These are phyloP conservation scores for Erysimum pusillum DNA, from an alignment of 441 rosid genomes.

Conservation along the genomic window DNA sequence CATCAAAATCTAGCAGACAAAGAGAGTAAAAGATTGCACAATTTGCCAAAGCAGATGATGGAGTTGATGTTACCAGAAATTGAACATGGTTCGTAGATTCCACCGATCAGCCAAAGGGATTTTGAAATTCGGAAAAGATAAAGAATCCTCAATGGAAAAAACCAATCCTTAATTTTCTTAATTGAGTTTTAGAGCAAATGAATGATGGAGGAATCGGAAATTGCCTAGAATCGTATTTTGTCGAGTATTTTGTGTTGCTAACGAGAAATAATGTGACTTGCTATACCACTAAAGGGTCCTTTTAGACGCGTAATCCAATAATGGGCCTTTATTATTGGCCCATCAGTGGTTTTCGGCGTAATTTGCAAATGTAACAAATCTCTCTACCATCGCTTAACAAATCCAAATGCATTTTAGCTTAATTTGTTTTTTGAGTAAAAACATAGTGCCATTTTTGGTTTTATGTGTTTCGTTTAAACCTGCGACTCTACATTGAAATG, in stretches of 20 bases:
- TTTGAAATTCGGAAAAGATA: neutral
- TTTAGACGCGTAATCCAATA: too few relatives aligned
- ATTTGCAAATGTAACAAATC: neutral
- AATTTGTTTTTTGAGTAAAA: neutral
- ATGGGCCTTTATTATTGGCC: slow-evolving; percentile 7
- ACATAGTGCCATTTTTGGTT: neutral
- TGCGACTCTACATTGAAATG: too few relatives aligned
- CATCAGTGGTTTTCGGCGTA: neutral
- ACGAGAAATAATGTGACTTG: neutral
- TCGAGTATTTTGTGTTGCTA: slow-evolving; percentile 14
- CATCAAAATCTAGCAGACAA: neutral
- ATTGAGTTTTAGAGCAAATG: neutral
- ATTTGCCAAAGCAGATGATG: neutral
- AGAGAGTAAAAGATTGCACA: neutral
- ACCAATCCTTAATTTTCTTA: neutral
- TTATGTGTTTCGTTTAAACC: too few relatives aligned
- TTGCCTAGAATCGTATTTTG: neutral
- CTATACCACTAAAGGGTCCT: neutral
- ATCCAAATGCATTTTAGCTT: neutral
- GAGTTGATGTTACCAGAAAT: slow-evolving; percentile 66
- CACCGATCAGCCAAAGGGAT: slow-evolving; percentile 26
- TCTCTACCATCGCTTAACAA: neutral
- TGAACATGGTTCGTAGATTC: slow-evolving; percentile 64
- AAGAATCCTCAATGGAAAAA: too few relatives aligned
- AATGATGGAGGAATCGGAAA: neutral